Conservation (phyloP, 768 basidiomycete species). For the Leccinum longicurvipes region DNA sequence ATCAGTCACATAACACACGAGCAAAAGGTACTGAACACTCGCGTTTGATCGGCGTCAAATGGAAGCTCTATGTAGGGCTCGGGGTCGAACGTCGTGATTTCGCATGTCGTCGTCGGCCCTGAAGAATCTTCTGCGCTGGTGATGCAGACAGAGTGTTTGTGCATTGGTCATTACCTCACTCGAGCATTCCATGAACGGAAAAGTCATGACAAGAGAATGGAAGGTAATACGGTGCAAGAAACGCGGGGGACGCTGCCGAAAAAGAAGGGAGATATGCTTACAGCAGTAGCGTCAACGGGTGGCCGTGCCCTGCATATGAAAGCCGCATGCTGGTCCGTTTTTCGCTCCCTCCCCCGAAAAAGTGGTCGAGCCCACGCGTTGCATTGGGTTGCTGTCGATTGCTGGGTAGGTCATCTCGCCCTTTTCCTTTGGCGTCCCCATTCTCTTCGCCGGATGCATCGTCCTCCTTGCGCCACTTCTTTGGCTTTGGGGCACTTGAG, state of each 20-base stretch:
- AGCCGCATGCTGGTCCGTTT: slow-evolving; percentile 84
- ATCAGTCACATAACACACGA: slow-evolving; percentile 9
- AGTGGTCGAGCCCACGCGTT: slow-evolving; percentile 50
- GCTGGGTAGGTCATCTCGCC: background rate
- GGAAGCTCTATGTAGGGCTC: slow-evolving; percentile 79
- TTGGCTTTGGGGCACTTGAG: slow-evolving; percentile 37
- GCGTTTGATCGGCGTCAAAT: slow-evolving; percentile 69
- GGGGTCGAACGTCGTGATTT: slow-evolving; percentile 81
- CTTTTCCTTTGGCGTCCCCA: slow-evolving; percentile 35
- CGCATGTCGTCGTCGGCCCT: slow-evolving; percentile 84
- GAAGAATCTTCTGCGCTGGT: slow-evolving; percentile 69
- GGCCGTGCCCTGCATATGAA: slow-evolving; percentile 74
- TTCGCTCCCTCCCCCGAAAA: slow-evolving; percentile 47
- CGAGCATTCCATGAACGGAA: slow-evolving; percentile 1
- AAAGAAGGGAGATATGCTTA: slow-evolving; percentile 36
- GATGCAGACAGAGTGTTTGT: background rate
- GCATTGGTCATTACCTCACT: slow-evolving; percentile 4
- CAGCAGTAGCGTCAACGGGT: slow-evolving; percentile 78
- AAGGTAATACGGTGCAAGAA: background rate
- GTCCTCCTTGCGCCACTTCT: slow-evolving; percentile 46
- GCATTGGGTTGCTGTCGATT: slow-evolving; percentile 19
- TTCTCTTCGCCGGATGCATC: slow-evolving; percentile 44
- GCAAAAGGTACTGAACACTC: slow-evolving; percentile 11
- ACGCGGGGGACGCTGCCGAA: background rate
- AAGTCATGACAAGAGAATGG: background rate